Evolutionary conservation across 352 stramenopile species (phyloP).

Genomic region (Globisporangium nodosum): DNA sequence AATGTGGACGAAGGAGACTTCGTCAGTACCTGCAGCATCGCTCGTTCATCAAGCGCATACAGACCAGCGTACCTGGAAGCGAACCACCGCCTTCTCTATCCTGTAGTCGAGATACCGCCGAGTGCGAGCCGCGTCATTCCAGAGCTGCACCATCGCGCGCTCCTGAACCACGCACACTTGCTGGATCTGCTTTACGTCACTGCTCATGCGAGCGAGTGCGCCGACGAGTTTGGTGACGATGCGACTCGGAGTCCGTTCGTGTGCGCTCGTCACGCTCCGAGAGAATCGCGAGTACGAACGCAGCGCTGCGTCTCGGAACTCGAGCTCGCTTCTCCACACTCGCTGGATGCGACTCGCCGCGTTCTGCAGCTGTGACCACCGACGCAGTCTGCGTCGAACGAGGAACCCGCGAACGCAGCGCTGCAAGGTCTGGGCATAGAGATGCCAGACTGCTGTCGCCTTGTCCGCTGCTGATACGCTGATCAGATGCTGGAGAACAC

Average conservation of each 20-base stretch:
- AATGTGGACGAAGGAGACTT: neutral
- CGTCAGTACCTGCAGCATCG: neutral
- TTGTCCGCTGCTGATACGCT: neutral
- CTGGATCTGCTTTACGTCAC: conserved; percentile 39
- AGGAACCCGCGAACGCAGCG: conserved; percentile 20
- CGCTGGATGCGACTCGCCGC: conserved; percentile 18
- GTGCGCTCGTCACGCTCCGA: neutral
- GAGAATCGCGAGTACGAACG: neutral
- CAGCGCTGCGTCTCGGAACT: conserved; percentile 3
- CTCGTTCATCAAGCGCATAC: neutral
- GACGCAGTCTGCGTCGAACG: conserved; percentile 6
- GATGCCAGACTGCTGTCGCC: neutral
- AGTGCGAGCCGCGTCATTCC: conserved; percentile 12
- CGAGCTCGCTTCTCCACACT: conserved; percentile 15
- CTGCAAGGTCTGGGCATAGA: conserved; percentile 17
- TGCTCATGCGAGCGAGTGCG: conserved; percentile 8
- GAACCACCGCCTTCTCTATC: conserved; percentile 9
- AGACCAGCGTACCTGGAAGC: conserved; percentile 17
- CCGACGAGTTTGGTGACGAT: conserved; percentile 8
- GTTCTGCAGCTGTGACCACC: conserved; percentile 5
- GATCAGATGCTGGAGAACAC: neutral
- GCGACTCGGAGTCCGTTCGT: neutral
- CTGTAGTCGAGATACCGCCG: conserved; percentile 12
- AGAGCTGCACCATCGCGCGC: conserved; percentile 23
- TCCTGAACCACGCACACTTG: conserved; percentile 43